Base-by-base conservation (phyloP, 2,329 filamentous ascomycete species). In the Nothophoma quercina region DNA sequence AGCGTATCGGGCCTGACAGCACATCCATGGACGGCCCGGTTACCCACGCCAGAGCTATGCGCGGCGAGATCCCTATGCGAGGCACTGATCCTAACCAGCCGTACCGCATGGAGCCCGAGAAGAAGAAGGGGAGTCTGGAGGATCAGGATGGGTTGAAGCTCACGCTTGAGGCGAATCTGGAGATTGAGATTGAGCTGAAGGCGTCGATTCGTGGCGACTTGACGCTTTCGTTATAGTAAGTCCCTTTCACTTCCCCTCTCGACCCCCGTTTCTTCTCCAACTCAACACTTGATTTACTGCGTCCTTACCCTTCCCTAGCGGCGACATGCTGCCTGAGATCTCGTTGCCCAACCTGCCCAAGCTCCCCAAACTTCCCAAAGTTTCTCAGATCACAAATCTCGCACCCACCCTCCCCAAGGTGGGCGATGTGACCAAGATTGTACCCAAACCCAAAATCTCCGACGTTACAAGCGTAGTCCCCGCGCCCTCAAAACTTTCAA, bases 181-280 rank as follows among this genome's bases (percentile, higher is more conserved):
- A 95, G 62, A 83, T 95, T 41, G 90, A 95, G 74, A 90, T 95
- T 56, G 88, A 91, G 65, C 82, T 95, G 56, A 95, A 95, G 81
- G 90, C 90, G 16, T 88, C 88, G 74, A 92, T 95, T 60, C 87
- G 92, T 65, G 91, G 91, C 68, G 91, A 96, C 77, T 77, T 96
- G 59, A 92, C 90, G 26, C 75, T 95, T 60, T 88, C 87, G 59
- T 81, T 95, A 68, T 85, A 89, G 88, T 91, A 82, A 80, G 85
- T 87, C 25, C 26, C 25, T 45, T 34, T 30, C 45, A 43, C 35
- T 4, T 13, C 25, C 22, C 4, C 19, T 21, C n/a, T n/a, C n/a
- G n/a, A n/a, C n/a, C 19, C 18, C 12, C 23, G 26, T 29, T 10
- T 9, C 22, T n/a, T n/a, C n/a, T n/a, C n/a, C n/a, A n/a, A 30